Evolutionary conservation across 441 rosid species (phyloP), one percentile per base, ranked within the genome.

Genomic region (Corymbia calophylla): DNA sequence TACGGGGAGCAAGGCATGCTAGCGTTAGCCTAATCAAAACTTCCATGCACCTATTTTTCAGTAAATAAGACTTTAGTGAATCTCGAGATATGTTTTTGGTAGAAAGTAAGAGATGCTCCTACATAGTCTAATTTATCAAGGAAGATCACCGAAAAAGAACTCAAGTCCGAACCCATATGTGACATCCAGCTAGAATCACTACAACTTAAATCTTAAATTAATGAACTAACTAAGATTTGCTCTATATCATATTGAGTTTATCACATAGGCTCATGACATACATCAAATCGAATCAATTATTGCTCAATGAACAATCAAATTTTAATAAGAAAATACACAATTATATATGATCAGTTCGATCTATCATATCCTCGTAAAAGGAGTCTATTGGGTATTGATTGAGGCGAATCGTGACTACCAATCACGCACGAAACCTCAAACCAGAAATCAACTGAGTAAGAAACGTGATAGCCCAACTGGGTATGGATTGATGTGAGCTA

Each of bases 401-500:
- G 25, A 56, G 11, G 29, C 1, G 1, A 23, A 56, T 56, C 0
- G 6, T 23, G 62, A 56, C 29, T 29, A 56, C 29, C 13, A 21
- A 23, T 56, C 62, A 56, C 6, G 13, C 6, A 56, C 2, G 29
- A 23, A 56, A 56, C 0, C 0, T 56, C 62, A 23, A 23, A 13
- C 62, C 6, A 4, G 0, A 23, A 56, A 56, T 56, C 62, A 56
- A 56, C 0, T 56, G 0, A 29, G 62, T 29, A 56, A 56, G 13
- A 56, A 23, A 23, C 0, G 1, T 4, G 62, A 56, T 21, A 23
- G 62, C 62, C 62, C 62, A 23, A 56, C 6, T 23, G 0, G 29
- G 29, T 56, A 23, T 56, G 29, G 29, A 56, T 23, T 56, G 62
- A 56, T 23, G 62, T 56, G 29, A 56, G 62, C 29, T 56, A 56